These are phyloP conservation scores for Schoenoplectus triqueter DNA, from an alignment of 202 grass and related monocot genomes.

Conservation along the genomic window DNA sequence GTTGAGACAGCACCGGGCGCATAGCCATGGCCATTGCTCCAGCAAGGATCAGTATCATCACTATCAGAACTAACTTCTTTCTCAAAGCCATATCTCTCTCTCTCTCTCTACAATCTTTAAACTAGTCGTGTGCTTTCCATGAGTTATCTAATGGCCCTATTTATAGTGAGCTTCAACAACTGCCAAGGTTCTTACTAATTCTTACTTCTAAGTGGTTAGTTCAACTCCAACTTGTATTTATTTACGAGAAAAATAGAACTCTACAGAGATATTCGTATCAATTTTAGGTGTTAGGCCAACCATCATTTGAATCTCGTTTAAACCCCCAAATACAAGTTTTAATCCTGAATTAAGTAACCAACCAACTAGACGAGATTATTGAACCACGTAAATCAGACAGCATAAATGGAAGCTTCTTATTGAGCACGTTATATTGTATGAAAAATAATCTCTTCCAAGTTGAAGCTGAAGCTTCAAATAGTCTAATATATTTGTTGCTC, in stretches of 20 bases:
- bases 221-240: neutral
- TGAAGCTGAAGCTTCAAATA: neutral
- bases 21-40: neutral
- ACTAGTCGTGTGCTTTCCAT: neutral
- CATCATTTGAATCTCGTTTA: neutral
- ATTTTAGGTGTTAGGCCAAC: neutral
- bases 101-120: neutral
- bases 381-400: neutral
- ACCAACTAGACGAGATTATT: neutral
- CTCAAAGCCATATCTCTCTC: neutral
- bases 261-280: neutral
- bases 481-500: slow-evolving; percentile 12
- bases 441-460: no score
- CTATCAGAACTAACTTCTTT: slow-evolving; percentile 5
- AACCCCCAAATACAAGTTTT: neutral
- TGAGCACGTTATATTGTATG: no score
- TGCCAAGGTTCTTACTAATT: neutral
- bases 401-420: neutral
- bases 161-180: neutral
- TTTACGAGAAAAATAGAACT: neutral
- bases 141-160: neutral
- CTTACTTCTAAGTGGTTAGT: neutral
- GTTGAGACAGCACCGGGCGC: no score
- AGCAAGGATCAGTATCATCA: slow-evolving; percentile 5
- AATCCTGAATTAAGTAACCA: neutral